Conservation (phyloP, 164 flowering plant genomes). For the Buxus sempervirens region DNA sequence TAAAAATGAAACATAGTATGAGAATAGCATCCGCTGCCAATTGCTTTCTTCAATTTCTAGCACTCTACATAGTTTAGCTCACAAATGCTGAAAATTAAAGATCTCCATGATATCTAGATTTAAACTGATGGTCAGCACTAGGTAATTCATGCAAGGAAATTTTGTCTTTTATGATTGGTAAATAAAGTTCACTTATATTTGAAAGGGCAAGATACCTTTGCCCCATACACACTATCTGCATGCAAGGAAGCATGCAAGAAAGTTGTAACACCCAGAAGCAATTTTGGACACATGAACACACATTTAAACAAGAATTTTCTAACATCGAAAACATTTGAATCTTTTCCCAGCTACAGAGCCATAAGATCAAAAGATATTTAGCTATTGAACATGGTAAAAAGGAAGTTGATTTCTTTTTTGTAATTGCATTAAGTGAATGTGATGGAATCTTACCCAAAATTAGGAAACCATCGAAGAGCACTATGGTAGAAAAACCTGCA, state of each 20-base stretch:
- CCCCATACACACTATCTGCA: no score
- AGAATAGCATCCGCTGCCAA: no score
- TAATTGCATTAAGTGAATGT: slow-evolving; percentile 7
- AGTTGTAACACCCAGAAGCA: neutral
- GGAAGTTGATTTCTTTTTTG: neutral
- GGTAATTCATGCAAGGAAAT: neutral
- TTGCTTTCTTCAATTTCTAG: no score
- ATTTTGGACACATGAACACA: neutral
- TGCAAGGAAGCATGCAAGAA: neutral
- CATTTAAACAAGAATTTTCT: neutral
- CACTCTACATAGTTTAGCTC: no score
- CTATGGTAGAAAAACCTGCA: slow-evolving; percentile 98
- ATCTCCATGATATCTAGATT: neutral
- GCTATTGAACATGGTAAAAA: neutral
- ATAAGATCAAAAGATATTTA: neutral
- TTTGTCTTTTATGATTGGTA: no score
- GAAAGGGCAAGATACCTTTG: no score
- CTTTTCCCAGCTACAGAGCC: neutral
- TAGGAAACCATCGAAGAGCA: slow-evolving; percentile 91
- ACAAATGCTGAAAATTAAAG: no score
- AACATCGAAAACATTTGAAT: neutral
- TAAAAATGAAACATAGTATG: no score
- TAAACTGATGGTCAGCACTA: neutral
- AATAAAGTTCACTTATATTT: no score
- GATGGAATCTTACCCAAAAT: slow-evolving; percentile 59